Evolutionary conservation across 352 stramenopile species (phyloP).

Genomic region (Saprolegnia diclina): DNA sequence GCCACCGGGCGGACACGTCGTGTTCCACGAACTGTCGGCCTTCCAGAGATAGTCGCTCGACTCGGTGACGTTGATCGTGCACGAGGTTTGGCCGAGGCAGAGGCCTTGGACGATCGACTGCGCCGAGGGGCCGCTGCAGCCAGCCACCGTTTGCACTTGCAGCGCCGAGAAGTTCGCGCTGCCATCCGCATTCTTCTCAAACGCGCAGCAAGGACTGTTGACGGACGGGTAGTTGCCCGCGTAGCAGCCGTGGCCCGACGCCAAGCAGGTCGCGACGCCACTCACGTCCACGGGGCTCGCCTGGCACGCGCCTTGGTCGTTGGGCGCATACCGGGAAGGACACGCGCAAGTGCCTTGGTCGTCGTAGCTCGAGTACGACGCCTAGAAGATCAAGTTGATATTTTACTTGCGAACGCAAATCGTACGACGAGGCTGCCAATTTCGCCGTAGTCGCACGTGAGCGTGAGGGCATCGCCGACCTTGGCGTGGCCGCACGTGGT

Average conservation of each 20-base stretch:
- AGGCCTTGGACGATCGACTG: constrained; percentile 66
- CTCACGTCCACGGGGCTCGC: constrained; percentile 30
- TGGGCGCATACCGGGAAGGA: constrained; percentile 55
- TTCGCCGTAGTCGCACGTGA: constrained; percentile 59
- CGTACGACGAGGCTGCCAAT: constrained; percentile 54
- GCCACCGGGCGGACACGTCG: constrained; percentile 33
- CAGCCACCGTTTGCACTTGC: constrained; percentile 38
- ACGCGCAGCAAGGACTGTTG: constrained; percentile 57
- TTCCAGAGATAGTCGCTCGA: constrained; percentile 53
- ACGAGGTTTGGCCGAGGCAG: constrained; percentile 64
- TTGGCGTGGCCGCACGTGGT: constrained; percentile 63
- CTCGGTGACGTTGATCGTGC: constrained; percentile 59
- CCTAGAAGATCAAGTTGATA: constrained; percentile 30
- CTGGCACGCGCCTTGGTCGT: constrained; percentile 47
- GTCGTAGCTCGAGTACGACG: constrained; percentile 61
- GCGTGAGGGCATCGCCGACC: constrained; percentile 41
- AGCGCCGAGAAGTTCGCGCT: constrained; percentile 47
- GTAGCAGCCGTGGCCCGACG: constrained; percentile 52
- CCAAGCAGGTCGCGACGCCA: constrained; percentile 40
- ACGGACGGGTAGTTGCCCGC: constrained; percentile 58
- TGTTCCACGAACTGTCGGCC: constrained; percentile 36
- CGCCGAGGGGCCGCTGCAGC: constrained; percentile 41
- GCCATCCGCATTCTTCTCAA: constrained; percentile 29
- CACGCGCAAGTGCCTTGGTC: constrained; percentile 58
- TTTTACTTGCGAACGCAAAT: neutral